phyloP scores from a whole-genome alignment of 2,329 filamentous ascomycete species.

The Hawksworthiomyces lignivorus region DNA sequence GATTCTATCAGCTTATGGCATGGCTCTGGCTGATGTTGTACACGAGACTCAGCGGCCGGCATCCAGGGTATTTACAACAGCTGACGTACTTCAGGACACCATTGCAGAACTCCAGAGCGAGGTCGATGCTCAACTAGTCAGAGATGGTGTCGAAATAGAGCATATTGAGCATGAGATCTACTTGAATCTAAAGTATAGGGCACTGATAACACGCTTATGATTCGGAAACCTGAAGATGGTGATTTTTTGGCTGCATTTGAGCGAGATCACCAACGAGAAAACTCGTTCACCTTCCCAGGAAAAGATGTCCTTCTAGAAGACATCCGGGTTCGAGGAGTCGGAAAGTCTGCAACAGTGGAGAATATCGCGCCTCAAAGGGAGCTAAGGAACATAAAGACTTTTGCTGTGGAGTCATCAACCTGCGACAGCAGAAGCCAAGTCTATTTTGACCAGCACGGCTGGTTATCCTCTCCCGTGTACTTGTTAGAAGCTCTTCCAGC shows the following conservation, averaged over 20 bases:
- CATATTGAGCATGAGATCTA: constrained; percentile 84
- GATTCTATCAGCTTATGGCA: constrained; percentile 38
- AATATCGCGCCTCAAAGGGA: no score
- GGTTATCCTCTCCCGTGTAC: no score
- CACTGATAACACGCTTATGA: constrained; percentile 85
- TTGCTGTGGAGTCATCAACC: no score
- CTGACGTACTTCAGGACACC: no score
- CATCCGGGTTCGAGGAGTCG: constrained; percentile 39
- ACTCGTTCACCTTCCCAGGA: no score
- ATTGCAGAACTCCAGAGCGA: background rate
- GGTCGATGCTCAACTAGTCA: constrained; percentile 36
- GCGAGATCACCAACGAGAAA: no score
- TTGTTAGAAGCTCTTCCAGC: no score
- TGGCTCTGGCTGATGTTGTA: constrained; percentile 28
- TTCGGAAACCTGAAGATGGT: constrained; percentile 1
- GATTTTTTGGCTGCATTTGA: constrained; percentile 38
- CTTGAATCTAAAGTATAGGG: constrained; percentile 88
- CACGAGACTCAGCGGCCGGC: constrained; percentile 21
- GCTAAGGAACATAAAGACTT: no score
- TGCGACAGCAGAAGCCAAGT: no score
- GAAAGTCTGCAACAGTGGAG: no score
- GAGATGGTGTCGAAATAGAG: constrained; percentile 69
- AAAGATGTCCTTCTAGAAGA: constrained; percentile 58
- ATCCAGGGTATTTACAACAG: no score
- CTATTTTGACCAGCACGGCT: no score